Conservation (phyloP, 352 stramenopile species). For the Plasmopara viticola region DNA sequence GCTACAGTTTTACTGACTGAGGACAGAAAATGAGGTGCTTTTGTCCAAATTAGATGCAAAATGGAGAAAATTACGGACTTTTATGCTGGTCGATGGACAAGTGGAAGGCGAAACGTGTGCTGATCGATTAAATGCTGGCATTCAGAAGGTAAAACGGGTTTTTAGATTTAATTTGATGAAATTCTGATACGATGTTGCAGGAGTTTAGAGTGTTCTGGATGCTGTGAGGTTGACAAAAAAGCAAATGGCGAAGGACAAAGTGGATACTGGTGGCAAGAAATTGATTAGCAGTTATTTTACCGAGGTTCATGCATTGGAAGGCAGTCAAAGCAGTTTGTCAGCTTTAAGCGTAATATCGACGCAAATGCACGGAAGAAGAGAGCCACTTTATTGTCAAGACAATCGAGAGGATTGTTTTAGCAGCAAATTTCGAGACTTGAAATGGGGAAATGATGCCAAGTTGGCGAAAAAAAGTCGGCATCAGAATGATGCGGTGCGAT, state of each 20-base stretch:
- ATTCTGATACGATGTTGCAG: background rate
- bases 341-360: conserved; percentile 2
- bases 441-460: conserved; percentile 2
- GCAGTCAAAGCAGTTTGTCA: conserved; percentile 12
- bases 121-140: conserved; percentile 44
- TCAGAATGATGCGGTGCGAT: conserved; percentile 2
- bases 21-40: conserved; percentile 7
- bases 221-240: conserved; percentile 28
- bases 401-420: conserved; percentile 7
- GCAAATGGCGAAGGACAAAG: conserved; percentile 17
- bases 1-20: background rate
- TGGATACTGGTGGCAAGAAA: conserved; percentile 18
- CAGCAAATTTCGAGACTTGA: conserved; percentile 4
- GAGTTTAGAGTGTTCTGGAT: conserved; percentile 19
- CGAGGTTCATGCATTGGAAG: conserved; percentile 3
- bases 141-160: conserved; percentile 32
- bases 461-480: conserved; percentile 1
- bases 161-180: background rate
- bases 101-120: conserved; percentile 52
- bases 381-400: conserved; percentile 11
- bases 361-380: conserved; percentile 15
- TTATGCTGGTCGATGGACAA: conserved; percentile 50
- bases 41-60: conserved; percentile 36
- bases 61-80: conserved; percentile 74
- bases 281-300: conserved; percentile 28